Evolutionary conservation across 2,329 filamentous ascomycete species (phyloP).

Genomic region (Fusarium pininemorale): DNA sequence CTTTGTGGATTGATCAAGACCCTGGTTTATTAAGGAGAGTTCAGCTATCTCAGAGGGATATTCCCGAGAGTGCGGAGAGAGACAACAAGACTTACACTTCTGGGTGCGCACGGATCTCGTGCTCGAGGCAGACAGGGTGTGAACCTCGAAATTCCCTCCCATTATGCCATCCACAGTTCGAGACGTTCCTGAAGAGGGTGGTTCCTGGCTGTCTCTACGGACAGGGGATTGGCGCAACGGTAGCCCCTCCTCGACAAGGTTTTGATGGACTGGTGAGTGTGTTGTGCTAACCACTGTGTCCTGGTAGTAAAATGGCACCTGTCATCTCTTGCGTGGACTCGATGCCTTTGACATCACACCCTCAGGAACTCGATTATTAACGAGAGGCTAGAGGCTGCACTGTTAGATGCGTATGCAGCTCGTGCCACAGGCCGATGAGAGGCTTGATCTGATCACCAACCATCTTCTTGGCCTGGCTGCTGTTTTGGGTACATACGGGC

Average conservation of each 20-base stretch:
- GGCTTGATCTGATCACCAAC: slow-evolving; percentile 22
- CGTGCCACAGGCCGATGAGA: background rate
- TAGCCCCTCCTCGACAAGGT: slow-evolving; percentile 23
- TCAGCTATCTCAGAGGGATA: slow-evolving; percentile 15
- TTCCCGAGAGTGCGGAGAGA: background rate
- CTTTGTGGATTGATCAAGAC: background rate
- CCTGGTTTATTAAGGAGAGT: background rate
- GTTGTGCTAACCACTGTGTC: slow-evolving; percentile 3
- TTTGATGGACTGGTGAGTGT: slow-evolving; percentile 26
- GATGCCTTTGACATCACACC: slow-evolving; percentile 37
- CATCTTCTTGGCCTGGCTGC: slow-evolving; percentile 17
- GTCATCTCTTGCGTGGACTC: slow-evolving; percentile 14
- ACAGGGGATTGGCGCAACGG: slow-evolving; percentile 27
- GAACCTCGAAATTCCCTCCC: slow-evolving; percentile 10
- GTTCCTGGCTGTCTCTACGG: slow-evolving; percentile 12
- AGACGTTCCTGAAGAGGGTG: slow-evolving; percentile 31
- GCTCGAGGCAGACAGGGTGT: slow-evolving; percentile 9
- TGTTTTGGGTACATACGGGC: slow-evolving; percentile 48
- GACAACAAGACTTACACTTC: slow-evolving; percentile 11
- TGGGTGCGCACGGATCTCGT: slow-evolving; percentile 29
- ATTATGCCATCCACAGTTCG: slow-evolving; percentile 16
- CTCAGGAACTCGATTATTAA: background rate
- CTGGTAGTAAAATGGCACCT: slow-evolving; percentile 23
- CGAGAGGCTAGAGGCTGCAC: slow-evolving; percentile 1
- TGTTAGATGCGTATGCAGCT: slow-evolving; percentile 17